phyloP scores from a whole-genome alignment of 192 early-diverging fungal species.

The Mortierella claussenii region DNA sequence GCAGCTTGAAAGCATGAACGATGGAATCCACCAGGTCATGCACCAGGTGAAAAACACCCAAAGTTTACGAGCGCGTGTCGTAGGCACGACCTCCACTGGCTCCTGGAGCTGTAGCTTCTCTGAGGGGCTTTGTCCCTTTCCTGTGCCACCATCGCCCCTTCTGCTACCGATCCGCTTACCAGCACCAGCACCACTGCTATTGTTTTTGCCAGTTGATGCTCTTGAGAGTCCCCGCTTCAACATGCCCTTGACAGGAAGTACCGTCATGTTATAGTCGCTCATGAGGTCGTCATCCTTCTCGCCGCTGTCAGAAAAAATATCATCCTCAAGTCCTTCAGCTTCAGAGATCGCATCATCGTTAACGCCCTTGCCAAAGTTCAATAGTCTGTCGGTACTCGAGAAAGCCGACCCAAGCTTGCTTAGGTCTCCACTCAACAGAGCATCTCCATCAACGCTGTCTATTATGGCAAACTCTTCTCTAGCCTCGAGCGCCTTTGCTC shows the following conservation, averaged over 20 bases:
- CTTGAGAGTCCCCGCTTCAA: too few species aligned
- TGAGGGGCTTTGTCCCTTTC: background rate
- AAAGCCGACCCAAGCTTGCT: conserved; percentile 18
- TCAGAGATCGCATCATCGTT: conserved; percentile 29
- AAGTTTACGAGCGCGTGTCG: conserved; percentile 57
- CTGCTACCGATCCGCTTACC: background rate
- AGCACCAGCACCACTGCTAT: too few species aligned
- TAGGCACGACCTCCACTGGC: conserved; percentile 60
- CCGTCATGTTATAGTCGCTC: conserved; percentile 50
- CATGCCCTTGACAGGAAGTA: conserved; percentile 45
- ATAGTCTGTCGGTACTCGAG: conserved; percentile 32
- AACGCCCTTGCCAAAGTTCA: background rate
- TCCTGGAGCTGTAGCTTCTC: conserved; percentile 53
- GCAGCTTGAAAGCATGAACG: conserved; percentile 61
- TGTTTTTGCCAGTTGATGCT: too few species aligned
- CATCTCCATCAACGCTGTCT: conserved; percentile 16
- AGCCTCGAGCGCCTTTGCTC: conserved; percentile 42
- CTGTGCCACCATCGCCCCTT: background rate
- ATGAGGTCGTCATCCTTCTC: conserved; percentile 51
- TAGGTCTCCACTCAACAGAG: conserved; percentile 5
- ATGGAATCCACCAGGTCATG: conserved; percentile 87
- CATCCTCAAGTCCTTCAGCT: conserved; percentile 36
- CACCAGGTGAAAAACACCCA: conserved; percentile 86
- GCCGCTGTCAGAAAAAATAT: conserved; percentile 41
- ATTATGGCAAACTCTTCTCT: conserved; percentile 13